Base-by-base conservation (phyloP, 2,329 filamentous ascomycete genomes). In the Achaetomium macrosporum region DNA sequence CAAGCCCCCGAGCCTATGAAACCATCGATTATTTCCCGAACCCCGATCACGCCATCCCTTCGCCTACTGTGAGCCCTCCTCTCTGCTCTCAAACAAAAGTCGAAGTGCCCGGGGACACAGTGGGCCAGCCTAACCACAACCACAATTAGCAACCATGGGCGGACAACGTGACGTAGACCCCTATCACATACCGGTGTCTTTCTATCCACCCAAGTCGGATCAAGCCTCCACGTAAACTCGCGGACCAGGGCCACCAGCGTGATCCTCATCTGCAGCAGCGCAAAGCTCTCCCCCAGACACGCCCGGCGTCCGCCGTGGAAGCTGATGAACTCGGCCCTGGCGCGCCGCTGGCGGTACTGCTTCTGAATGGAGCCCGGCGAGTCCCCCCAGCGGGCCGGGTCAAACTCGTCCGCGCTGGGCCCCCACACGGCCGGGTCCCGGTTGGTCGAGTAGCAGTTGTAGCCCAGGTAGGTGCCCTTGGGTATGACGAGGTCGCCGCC, bases 401-500 rank as follows among this genome's bases (percentile, higher is more conserved):
- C 47, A 25, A 59, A 59, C 9, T 17, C 19, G 13, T 59, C 31
- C 1, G 57, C 57, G 12, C 29, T 25, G 5, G 52, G 39, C 5
- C 57, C 57, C 57, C 57, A 59, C 1, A 47, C 45, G 2, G 11
- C 37, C 12, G 54, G 42, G 11, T 59, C 57, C 2, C 57, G 41
- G 37, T 57, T 57, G 37, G 57, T 59, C 9, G 57, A 59, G 42
- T 53, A 57, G 45, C 57, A 59, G 35, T 57, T 55, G 47, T 59
- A 59, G 12, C 57, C 57, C 2, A 59, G 35, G 13, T 59, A 59
- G 0, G 52, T 57, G 1, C 52, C 55, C 36, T 48, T 50, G 39
- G 57, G 57, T n/a, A 59, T 54, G 11, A 50, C 40, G 39, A 59
- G 45, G 12, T 43, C 36, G 0, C 52, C 57, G 16, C 55, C 55